Percentiles rank a stretch among this genome's conserved stretches.
These are phyloP conservation scores for Nicotiana rustica DNA, from an alignment of 305 asterid species.

Conservation along the genomic window DNA sequence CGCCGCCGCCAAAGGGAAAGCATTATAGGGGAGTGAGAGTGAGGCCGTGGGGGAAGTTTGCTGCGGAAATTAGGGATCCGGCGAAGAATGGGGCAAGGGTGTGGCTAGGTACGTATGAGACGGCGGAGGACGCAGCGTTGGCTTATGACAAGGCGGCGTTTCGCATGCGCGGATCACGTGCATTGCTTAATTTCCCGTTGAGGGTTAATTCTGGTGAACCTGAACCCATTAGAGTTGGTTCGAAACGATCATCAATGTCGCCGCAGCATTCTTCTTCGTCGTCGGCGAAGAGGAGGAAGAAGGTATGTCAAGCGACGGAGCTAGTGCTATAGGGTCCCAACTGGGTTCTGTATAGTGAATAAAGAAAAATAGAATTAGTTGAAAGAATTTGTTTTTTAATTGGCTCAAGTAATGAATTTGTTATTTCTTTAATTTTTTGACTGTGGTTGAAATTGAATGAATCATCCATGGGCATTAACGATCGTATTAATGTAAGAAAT, in stretches of 20 bases:
- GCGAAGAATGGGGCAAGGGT: conserved; percentile 73
- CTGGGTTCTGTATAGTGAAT: neutral
- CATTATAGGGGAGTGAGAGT: conserved; percentile 70
- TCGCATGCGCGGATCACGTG: conserved; percentile 40
- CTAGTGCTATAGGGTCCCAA: neutral
- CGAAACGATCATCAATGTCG: conserved; percentile 22
- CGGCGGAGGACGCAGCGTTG: conserved; percentile 75
- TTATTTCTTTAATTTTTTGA: no score
- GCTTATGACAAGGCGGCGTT: conserved; percentile 53
- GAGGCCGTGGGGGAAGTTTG: conserved; percentile 79
- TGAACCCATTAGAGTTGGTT: conserved; percentile 23
- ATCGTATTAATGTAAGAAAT: neutral
- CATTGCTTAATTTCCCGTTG: conserved; percentile 33
- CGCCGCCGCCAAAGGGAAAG: neutral
- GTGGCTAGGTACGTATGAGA: conserved; percentile 74
- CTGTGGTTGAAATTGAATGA: neutral
- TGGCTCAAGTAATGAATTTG: neutral
- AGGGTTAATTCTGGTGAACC: conserved; percentile 38
- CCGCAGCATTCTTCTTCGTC: neutral
- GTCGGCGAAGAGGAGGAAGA: conserved; percentile 32
- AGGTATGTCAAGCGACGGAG: neutral
- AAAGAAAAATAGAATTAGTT: neutral
- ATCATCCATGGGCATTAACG: neutral
- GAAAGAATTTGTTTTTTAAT: no score
- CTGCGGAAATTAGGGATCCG: conserved; percentile 76